These are phyloP conservation scores for Caloboletus inedulis DNA, from an alignment of 1,284 basidiomycete species.

Conservation along the genomic window DNA sequence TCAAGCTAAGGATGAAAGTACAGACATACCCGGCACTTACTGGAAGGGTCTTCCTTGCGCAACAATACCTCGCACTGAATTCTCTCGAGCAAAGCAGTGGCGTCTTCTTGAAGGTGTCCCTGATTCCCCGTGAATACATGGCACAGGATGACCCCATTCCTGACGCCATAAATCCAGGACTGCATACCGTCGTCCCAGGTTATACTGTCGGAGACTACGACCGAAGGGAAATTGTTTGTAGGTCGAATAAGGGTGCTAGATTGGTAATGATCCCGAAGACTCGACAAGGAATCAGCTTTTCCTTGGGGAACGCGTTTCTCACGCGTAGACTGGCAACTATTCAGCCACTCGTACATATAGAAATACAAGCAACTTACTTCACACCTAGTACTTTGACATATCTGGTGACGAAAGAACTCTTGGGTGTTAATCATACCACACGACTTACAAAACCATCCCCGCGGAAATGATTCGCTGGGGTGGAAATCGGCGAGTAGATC, in stretches of 20 bases:
- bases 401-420: slow-evolving; percentile 36
- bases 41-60: slow-evolving; percentile 20
- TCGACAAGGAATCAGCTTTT: slow-evolving; percentile 21
- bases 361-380: slow-evolving; percentile 23
- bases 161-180: slow-evolving; percentile 32
- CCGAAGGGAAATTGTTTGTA: slow-evolving; percentile 24
- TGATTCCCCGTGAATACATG: slow-evolving; percentile 43
- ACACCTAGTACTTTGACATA: slow-evolving; percentile 34
- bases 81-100: slow-evolving; percentile 31
- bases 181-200: slow-evolving; percentile 32
- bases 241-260: slow-evolving; percentile 30
- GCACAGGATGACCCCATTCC: slow-evolving; percentile 21
- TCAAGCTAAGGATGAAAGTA: not conserved
- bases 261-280: slow-evolving; percentile 32
- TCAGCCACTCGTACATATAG: slow-evolving; percentile 12
- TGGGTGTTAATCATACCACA: slow-evolving; percentile 42
- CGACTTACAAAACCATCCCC: slow-evolving; percentile 38
- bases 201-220: slow-evolving; percentile 15
- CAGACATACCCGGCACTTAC: slow-evolving; percentile 18
- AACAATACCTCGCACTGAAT: slow-evolving; percentile 36
- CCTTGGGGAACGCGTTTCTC: slow-evolving; percentile 12
- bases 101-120: slow-evolving; percentile 30
- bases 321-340: slow-evolving; percentile 12
- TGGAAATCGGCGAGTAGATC: slow-evolving; percentile 32
- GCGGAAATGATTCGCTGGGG: slow-evolving; percentile 29